Evolutionary conservation across 2,329 filamentous ascomycete genomes (phyloP).

Genomic region (Blumeria hordei): DNA sequence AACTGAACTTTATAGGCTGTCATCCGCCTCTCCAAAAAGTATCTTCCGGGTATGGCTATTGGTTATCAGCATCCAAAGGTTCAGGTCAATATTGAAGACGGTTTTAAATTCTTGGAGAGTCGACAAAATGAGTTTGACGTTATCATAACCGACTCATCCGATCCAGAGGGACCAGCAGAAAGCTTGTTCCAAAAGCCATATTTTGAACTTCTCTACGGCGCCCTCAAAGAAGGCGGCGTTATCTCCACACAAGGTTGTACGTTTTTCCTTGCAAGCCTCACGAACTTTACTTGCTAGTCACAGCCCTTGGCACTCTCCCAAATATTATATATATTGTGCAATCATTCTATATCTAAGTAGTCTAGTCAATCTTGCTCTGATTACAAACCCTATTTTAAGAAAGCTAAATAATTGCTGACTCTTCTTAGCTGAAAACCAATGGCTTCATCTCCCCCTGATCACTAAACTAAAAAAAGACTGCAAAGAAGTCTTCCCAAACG

Average conservation of each 20-base stretch:
- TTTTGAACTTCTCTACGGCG: constrained; percentile 79
- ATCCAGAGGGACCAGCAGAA: constrained; percentile 92
- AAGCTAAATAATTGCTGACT: constrained; percentile 4
- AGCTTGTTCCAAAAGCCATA: constrained; percentile 96
- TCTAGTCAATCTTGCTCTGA: no score
- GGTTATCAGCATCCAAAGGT: constrained; percentile 88
- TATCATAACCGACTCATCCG: constrained; percentile 97
- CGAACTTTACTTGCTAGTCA: no score
- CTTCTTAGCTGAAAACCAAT: constrained; percentile 79
- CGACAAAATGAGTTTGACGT: constrained; percentile 97
- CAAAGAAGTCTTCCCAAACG: constrained; percentile 89
- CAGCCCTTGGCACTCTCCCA: no score
- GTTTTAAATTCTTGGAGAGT: constrained; percentile 94
- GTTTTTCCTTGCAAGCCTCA: constrained; percentile 35
- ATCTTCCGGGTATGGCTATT: constrained; percentile 78
- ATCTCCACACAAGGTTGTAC: constrained; percentile 99
- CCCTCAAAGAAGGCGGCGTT: constrained; percentile 83
- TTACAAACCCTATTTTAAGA: background rate
- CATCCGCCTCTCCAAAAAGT: constrained; percentile 94
- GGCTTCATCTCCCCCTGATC: constrained; percentile 90
- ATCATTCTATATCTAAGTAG: no score
- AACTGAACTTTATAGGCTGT: constrained; percentile 36
- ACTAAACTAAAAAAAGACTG: constrained; percentile 88
- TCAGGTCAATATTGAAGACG: constrained; percentile 80
- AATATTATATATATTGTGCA: no score